phyloP scores from a whole-genome alignment of 2,329 filamentous ascomycete species.

The Arthroderma sp. region DNA sequence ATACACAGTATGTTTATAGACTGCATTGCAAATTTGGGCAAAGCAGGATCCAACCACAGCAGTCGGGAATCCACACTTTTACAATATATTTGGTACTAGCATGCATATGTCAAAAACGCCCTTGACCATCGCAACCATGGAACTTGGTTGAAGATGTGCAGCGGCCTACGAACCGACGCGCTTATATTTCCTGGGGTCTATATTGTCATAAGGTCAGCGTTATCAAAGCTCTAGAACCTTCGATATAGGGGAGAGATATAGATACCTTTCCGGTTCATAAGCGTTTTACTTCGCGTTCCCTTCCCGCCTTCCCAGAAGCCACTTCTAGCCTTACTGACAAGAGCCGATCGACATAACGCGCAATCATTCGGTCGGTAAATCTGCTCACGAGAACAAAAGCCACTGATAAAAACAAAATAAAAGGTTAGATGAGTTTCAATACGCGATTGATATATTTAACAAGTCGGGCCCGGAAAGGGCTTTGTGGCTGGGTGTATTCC shows the following conservation, averaged over 20 bases:
- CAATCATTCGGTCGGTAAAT: constrained; percentile 66
- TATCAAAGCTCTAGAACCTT: neutral
- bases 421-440: neutral
- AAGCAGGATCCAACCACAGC: too few species aligned
- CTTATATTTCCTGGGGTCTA: constrained; percentile 60
- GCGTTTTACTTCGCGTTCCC: constrained; percentile 56
- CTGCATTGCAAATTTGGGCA: too few species aligned
- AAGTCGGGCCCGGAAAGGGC: neutral
- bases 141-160: too few species aligned
- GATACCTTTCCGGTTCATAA: constrained; percentile 58
- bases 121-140: too few species aligned
- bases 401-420: constrained; percentile 24
- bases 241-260: neutral
- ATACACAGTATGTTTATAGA: too few species aligned
- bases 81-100: too few species aligned
- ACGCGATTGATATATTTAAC: too few species aligned
- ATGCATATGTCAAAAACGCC: too few species aligned
- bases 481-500: constrained; percentile 10
- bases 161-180: constrained; percentile 20
- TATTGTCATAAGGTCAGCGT: constrained; percentile 6
- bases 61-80: too few species aligned
- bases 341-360: constrained; percentile 54
- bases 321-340: constrained; percentile 52
- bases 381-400: constrained; percentile 68
- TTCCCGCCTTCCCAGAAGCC: constrained; percentile 85